A percentile compares a stretch with the other conserved stretches of the same genome.
Evolutionary conservation across 129 eudicot genomes (phyloP).

Genomic region (Artemisia tridentata): DNA sequence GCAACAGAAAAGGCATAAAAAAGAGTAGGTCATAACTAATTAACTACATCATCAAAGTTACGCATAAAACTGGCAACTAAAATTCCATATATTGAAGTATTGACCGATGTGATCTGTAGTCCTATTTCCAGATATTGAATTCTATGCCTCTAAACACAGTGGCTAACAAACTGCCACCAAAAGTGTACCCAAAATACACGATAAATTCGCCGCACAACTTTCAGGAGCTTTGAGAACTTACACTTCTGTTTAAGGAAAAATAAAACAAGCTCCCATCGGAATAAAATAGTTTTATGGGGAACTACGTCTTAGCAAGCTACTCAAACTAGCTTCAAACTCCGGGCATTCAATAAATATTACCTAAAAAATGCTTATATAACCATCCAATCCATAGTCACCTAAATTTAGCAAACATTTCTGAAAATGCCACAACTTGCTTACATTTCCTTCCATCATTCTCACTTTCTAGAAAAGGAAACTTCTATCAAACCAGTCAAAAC

Average conservation of each 20-base stretch:
- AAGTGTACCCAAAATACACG: not conserved
- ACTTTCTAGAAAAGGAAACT: conserved; percentile 18
- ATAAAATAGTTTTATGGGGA: too few relatives aligned
- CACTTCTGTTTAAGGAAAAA: too few relatives aligned
- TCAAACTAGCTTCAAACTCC: too few relatives aligned
- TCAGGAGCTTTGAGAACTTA: too few relatives aligned
- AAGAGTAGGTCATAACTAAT: not conserved
- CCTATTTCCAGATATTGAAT: not conserved
- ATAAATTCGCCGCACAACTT: too few relatives aligned
- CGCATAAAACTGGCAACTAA: conserved; percentile 17
- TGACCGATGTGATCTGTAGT: conserved; percentile 6
- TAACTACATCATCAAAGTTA: conserved; percentile 5
- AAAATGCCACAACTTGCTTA: not conserved
- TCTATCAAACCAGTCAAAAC: not conserved
- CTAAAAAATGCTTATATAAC: too few relatives aligned
- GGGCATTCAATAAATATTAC: too few relatives aligned
- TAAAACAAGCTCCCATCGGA: too few relatives aligned
- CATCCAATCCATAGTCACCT: not conserved
- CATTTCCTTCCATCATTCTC: conserved; percentile 13
- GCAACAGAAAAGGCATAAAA: not conserved
- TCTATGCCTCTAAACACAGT: not conserved
- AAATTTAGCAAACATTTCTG: not conserved
- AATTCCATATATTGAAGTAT: not conserved
- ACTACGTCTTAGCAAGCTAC: too few relatives aligned
- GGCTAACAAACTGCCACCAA: not conserved